Percentiles rank a stretch among this genome's conserved stretches.
Evolutionary conservation across 768 basidiomycete genomes (phyloP).

Genomic region (Podaxis sp.): DNA sequence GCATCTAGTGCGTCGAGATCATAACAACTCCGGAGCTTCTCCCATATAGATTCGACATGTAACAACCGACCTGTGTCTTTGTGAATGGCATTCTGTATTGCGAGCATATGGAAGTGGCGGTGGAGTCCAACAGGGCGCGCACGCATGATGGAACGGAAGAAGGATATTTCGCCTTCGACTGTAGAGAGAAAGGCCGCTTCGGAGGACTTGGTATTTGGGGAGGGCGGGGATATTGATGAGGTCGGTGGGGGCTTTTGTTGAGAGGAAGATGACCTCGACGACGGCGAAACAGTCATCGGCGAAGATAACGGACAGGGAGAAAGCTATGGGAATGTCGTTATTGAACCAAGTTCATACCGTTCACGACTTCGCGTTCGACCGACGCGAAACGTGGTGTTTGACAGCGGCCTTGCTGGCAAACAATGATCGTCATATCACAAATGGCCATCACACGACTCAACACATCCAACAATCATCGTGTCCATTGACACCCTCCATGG

Average conservation of each 20-base stretch:
- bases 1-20: constrained; percentile 74
- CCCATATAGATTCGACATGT: constrained; percentile 66
- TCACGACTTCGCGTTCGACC: not conserved
- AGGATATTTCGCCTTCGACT: constrained; percentile 80
- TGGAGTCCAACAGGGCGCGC: constrained; percentile 82
- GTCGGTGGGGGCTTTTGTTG: constrained; percentile 4
- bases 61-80: constrained; percentile 67
- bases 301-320: not conserved
- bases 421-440: not conserved
- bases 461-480: not conserved
- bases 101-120: constrained; percentile 77
- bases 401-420: not conserved
- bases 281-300: constrained; percentile 12
- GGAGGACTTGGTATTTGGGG: constrained; percentile 14
- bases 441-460: not conserved
- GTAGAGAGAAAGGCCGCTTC: constrained; percentile 57
- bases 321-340: not conserved
- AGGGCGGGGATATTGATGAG: constrained; percentile 14
- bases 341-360: not conserved
- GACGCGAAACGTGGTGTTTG: constrained; percentile 10
- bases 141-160: constrained; percentile 81
- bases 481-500: not conserved
- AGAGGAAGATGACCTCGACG: constrained; percentile 1
- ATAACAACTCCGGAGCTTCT: constrained; percentile 69
- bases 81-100: constrained; percentile 68